Conservation (phyloP, 2,329 filamentous ascomycete genomes). For the Ophiobolus disseminans region DNA sequence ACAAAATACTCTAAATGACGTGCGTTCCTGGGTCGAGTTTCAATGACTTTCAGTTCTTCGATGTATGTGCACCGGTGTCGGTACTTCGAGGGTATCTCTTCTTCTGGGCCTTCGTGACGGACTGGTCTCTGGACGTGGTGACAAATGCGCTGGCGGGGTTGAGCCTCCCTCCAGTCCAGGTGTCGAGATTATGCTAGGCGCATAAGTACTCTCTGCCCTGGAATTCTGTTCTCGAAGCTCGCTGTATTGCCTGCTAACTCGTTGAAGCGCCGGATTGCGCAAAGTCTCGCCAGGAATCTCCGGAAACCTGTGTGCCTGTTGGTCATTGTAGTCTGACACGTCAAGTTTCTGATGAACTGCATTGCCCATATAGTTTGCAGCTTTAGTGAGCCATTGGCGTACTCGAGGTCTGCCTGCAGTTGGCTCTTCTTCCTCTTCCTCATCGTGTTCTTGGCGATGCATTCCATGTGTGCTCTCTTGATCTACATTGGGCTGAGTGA, state of each 20-base stretch:
- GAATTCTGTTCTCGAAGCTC: constrained; percentile 49
- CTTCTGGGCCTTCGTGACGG: constrained; percentile 17
- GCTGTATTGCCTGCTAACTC: constrained; percentile 54
- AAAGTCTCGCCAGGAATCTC: constrained; percentile 62
- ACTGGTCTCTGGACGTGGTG: constrained; percentile 18
- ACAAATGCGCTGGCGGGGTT: constrained; percentile 15
- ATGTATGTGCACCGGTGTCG: constrained; percentile 18
- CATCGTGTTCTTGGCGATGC: constrained; percentile 4
- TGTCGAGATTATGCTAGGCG: constrained; percentile 41
- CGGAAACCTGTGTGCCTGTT: constrained; percentile 60
- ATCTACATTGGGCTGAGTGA: constrained; percentile 20
- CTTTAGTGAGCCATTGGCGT: constrained; percentile 50
- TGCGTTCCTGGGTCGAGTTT: background rate
- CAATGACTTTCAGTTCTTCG: constrained; percentile 20
- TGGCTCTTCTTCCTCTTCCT: constrained; percentile 3
- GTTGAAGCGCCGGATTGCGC: constrained; percentile 53
- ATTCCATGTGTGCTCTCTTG: background rate
- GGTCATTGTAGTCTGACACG: constrained; percentile 57
- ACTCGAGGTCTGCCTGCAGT: constrained; percentile 29
- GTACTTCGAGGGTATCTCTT: constrained; percentile 32
- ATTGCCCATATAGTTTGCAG: constrained; percentile 58
- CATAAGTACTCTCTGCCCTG: constrained; percentile 49
- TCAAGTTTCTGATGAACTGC: constrained; percentile 56
- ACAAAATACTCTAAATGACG: background rate
- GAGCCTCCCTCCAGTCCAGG: constrained; percentile 27